phyloP scores from a whole-genome alignment of 495 filamentous ascomycete genomes.

The Glarea lozoyensis region DNA sequence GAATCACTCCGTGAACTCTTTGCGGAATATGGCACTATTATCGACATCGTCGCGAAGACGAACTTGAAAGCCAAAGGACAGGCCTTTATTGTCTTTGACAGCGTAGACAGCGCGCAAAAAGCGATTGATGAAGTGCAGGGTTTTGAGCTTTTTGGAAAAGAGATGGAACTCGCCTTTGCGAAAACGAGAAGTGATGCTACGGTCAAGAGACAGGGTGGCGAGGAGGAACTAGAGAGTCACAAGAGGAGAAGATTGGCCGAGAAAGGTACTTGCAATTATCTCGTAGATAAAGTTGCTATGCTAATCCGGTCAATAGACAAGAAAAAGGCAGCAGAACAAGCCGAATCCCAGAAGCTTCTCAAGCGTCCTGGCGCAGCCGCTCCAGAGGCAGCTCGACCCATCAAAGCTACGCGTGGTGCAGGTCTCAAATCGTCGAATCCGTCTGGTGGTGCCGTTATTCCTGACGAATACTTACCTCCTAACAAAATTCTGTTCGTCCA shows the following conservation, averaged over 20 bases:
- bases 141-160: conserved; percentile 90
- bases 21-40: conserved; percentile 78
- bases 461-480: conserved; percentile 93
- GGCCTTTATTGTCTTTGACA: conserved; percentile 92
- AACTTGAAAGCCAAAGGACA: conserved; percentile 92
- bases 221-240: conserved; percentile 79
- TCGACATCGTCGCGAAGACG: conserved; percentile 88
- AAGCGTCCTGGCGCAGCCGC: conserved; percentile 57
- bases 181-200: conserved; percentile 83
- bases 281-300: no score
- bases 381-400: conserved; percentile 46
- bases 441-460: conserved; percentile 65
- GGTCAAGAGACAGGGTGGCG: conserved; percentile 59
- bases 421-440: conserved; percentile 74
- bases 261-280: no score
- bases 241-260: conserved; percentile 80
- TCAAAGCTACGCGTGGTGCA: conserved; percentile 65
- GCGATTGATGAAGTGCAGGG: conserved; percentile 88
- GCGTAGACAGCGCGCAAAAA: conserved; percentile 58
- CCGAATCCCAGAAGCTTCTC: conserved; percentile 74
- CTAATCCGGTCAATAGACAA: conserved; percentile 49
- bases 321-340: conserved; percentile 78
- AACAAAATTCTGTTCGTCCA: conserved; percentile 98
- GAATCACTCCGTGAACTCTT: conserved; percentile 72
- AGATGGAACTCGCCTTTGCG: conserved; percentile 82